Evolutionary conservation across 495 filamentous ascomycete species (phyloP).

Genomic region (Penicillium argentinense): DNA sequence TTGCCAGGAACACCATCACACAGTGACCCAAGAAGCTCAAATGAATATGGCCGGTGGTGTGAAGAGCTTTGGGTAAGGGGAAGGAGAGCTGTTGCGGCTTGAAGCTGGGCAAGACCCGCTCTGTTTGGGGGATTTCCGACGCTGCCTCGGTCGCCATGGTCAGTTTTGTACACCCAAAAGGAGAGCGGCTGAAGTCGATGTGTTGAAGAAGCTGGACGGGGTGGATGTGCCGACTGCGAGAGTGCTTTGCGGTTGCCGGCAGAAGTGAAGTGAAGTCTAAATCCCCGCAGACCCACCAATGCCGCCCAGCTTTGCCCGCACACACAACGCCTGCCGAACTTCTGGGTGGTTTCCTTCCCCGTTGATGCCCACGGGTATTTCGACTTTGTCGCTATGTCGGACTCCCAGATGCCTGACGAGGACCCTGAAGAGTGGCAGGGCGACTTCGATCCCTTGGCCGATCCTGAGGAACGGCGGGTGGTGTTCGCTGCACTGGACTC

Average conservation of each 20-base stretch:
- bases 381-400: slow-evolving; percentile 15
- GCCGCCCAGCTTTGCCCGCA: slow-evolving; percentile 19
- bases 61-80: slow-evolving; percentile 69
- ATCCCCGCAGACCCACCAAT: slow-evolving; percentile 15
- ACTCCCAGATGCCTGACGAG: slow-evolving; percentile 8
- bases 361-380: not conserved
- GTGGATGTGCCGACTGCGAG: not conserved
- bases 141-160: slow-evolving; percentile 10
- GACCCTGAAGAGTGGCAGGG: slow-evolving; percentile 51
- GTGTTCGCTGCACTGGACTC: slow-evolving; percentile 79
- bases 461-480: slow-evolving; percentile 73
- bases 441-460: slow-evolving; percentile 60
- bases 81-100: slow-evolving; percentile 69
- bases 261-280: slow-evolving; percentile 14
- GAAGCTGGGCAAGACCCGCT: slow-evolving; percentile 28
- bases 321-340: slow-evolving; percentile 4
- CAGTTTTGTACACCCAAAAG: slow-evolving; percentile 1
- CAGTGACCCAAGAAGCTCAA: slow-evolving; percentile 67
- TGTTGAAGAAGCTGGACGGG: too few relatives aligned
- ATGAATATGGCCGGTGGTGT: slow-evolving; percentile 78
- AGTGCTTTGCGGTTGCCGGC: too few relatives aligned
- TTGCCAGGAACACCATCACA: slow-evolving; percentile 74
- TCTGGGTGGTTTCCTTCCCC: not conserved
- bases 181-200: not conserved
- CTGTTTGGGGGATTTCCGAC: slow-evolving; percentile 14